phyloP scores from a whole-genome alignment of 1,284 basidiomycete genomes.

The Apiotrichum gracile region DNA sequence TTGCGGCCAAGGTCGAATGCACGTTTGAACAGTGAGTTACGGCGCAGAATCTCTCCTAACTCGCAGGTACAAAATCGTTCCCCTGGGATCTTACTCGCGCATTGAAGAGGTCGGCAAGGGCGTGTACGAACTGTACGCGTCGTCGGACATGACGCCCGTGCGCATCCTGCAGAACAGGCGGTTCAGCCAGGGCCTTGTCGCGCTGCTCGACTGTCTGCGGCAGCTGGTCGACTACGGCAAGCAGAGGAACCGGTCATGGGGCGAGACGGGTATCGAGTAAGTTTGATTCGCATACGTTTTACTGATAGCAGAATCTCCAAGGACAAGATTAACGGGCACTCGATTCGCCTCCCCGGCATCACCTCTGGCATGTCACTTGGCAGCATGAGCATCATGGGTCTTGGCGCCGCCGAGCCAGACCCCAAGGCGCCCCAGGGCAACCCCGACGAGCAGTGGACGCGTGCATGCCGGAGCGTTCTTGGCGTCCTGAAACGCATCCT shows the following conservation, averaged over 20 bases:
- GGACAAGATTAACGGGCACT: conserved; percentile 92
- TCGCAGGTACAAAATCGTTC: conserved; percentile 73
- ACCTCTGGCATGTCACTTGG: conserved; percentile 68
- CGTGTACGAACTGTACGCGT: conserved; percentile 78
- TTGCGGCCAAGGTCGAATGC: conserved; percentile 82
- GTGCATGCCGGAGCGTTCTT: conserved; percentile 83
- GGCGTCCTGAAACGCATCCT: conserved; percentile 68
- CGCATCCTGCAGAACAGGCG: conserved; percentile 86
- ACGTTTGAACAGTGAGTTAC: conserved; percentile 69
- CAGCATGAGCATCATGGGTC: conserved; percentile 42
- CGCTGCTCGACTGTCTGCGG: conserved; percentile 87
- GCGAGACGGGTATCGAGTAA: conserved; percentile 60
- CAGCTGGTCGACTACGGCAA: conserved; percentile 81
- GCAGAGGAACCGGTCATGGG: conserved; percentile 66
- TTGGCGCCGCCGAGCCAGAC: conserved; percentile 19
- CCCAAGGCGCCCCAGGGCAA: conserved; percentile 6
- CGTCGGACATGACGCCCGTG: conserved; percentile 69
- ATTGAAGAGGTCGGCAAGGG: conserved; percentile 82
- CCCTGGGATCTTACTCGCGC: conserved; percentile 86
- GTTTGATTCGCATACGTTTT: conserved; percentile 11
- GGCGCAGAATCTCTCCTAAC: neutral
- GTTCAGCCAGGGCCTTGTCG: conserved; percentile 94
- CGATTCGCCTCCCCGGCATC: conserved; percentile 64
- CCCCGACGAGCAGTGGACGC: conserved; percentile 86
- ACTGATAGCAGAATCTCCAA: conserved; percentile 64